phyloP scores from a whole-genome alignment of 2,329 filamentous ascomycete genomes.

The Aspergillus vadensis region DNA sequence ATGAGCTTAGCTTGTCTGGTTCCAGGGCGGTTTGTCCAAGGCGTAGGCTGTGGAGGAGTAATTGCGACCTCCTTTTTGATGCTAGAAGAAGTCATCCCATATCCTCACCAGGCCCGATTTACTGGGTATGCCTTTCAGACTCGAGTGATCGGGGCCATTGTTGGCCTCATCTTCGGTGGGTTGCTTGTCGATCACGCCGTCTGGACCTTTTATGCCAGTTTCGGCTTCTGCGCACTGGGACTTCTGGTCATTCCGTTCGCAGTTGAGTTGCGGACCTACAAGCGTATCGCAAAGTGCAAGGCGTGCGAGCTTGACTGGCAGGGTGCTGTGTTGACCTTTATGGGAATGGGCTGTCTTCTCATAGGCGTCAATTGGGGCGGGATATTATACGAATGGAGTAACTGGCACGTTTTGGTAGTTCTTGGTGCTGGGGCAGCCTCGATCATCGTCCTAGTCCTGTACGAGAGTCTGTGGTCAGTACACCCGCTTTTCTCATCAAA shows the following conservation, averaged over 20 bases:
- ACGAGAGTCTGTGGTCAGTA: constrained; percentile 37
- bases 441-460: constrained; percentile 37
- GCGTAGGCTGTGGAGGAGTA: constrained; percentile 51
- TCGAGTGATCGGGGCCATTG: constrained; percentile 34
- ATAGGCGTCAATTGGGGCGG: constrained; percentile 50
- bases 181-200: constrained; percentile 30
- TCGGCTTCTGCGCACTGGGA: constrained; percentile 33
- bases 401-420: constrained; percentile 44
- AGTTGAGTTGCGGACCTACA: constrained; percentile 30
- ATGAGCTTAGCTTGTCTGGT: constrained; percentile 43
- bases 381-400: constrained; percentile 41
- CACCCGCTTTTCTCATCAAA: constrained; percentile 41
- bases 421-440: constrained; percentile 38
- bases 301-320: constrained; percentile 45
- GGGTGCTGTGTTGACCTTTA: constrained; percentile 44
- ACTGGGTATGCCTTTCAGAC: constrained; percentile 35
- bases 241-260: constrained; percentile 35
- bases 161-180: constrained; percentile 32
- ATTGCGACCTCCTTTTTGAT: constrained; percentile 47
- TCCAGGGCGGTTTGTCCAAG: constrained; percentile 49
- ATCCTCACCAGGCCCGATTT: constrained; percentile 35
- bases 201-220: constrained; percentile 36
- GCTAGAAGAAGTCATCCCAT: constrained; percentile 45
- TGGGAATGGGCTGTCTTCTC: constrained; percentile 42
- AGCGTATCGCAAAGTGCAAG: constrained; percentile 24